Evolutionary conservation across 2,329 filamentous ascomycete genomes (phyloP).

Genomic region (Scytalidium lignicola): DNA sequence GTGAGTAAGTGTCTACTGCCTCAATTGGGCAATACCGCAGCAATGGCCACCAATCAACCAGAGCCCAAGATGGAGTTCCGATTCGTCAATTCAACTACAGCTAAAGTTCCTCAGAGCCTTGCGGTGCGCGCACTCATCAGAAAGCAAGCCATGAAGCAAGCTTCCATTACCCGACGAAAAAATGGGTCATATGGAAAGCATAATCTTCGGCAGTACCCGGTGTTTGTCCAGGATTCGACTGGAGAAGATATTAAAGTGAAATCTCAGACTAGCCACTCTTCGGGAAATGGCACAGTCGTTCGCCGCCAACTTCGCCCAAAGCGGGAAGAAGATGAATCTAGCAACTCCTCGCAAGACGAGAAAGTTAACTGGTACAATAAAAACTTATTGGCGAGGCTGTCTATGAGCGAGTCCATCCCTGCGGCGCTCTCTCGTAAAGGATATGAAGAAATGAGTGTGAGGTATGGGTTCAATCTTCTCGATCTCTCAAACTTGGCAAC

Average conservation of each 20-base stretch:
- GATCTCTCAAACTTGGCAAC: conserved; percentile 24
- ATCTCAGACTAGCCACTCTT: neutral
- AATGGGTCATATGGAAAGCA: conserved; percentile 27
- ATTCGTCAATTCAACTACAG: conserved; percentile 22
- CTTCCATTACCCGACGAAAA: conserved; percentile 25
- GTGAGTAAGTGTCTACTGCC: neutral
- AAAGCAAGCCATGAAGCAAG: conserved; percentile 34
- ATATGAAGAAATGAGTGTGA: conserved; percentile 21
- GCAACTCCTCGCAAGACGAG: neutral
- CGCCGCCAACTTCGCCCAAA: neutral
- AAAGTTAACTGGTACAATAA: neutral
- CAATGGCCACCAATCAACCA: neutral
- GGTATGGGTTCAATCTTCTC: conserved; percentile 20
- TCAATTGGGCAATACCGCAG: neutral
- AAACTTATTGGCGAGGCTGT: conserved; percentile 1
- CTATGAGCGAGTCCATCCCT: conserved; percentile 2
- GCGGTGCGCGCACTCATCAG: conserved; percentile 26
- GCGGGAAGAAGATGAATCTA: neutral
- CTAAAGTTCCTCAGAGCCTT: conserved; percentile 16
- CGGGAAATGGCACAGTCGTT: neutral
- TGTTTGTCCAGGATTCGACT: conserved; percentile 13
- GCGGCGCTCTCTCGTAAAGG: conserved; percentile 14
- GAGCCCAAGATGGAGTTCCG: conserved; percentile 14
- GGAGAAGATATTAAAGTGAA: neutral
- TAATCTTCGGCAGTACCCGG: conserved; percentile 25